Base-by-base conservation (phyloP, 1,284 basidiomycete genomes). In the Coniferiporia sulphurascens region DNA sequence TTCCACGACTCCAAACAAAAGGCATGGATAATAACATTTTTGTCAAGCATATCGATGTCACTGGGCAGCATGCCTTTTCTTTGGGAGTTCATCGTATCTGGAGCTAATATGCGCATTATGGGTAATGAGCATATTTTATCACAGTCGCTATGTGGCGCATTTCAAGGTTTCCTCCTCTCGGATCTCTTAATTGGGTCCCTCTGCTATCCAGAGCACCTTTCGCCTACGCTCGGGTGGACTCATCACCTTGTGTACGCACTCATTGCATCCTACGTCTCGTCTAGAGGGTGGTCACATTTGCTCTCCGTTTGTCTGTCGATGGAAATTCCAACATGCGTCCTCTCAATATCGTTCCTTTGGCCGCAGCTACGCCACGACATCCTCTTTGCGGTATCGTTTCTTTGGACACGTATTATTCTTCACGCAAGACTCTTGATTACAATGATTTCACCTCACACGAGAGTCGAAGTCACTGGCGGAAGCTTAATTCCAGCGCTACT, bases 131-230 rank as follows among this genome's bases (percentile, higher is more conserved):
- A 2, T 6, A 3, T n/a, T 10, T 34, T 55, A n/a, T 6, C 58
- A 22, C 48, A 43, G 15, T 36, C 36, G 21, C 12, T 60, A 1
- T 60, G 58, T 35, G 58, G 52, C 17, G 34, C 52, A n/a, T 60
- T 60, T 45, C 58, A 60, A 44, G 58, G 58, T 32, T 55, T 60
- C 27, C 52, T 60, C 19, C 34, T 60, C 6, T 60, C 58, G 15
- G 58, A 60, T 27, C 52, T 60, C 52, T 5, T 50, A 32, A 49
- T 60, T 3, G 58, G 58, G 13, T 10, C 10, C 10, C 19, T 22
- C 21, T 32, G 19, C 10, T 60, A 60, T 43, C 48, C 52, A 21
- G 34, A 55, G 22, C 52, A 55, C 15, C 32, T 60, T 17, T 36
- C 58, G 12, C 52, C 35, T 13, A 21, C 35, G 4, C 12, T 43